Base-by-base conservation (phyloP, 148 eudicot species). In the Vaccinium darrowii region DNA sequence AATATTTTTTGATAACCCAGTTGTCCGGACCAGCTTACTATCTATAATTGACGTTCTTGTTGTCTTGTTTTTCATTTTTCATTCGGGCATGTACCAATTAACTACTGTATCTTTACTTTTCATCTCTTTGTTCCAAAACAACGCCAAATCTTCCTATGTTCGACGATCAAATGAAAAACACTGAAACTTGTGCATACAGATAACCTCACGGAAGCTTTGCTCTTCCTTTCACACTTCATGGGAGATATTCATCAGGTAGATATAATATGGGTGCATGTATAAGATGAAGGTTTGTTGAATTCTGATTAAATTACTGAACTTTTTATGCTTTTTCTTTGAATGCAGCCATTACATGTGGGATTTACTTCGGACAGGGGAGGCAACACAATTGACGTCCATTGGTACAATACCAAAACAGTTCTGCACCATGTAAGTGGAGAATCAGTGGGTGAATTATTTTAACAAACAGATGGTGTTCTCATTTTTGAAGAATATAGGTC, bases 191-290 rank as follows among this genome's bases (percentile, higher is more conserved):
- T 16, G 18, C 14, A 2, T 2, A 51, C 92, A 93, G 98, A 93
- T 85, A 95, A 95, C 83, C 94, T 92, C 78, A 93, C 96, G 67
- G 95, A 95, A 87, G 95, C 98, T 18, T 91, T 95, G 43, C 90
- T 95, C 15, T 95, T 95, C 91, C 95, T 95, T 27, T 89, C 95
- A 80, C 96, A 95, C 85, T 86, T 88, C 21, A 89, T 93, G 83
- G 98, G 98, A 84, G 98, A 95, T 85, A 90, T 95, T 83, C 98
- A 95, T 85, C 98, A 93, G 95, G 98, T 93, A 86, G 47, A 43
- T 33, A 51, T 25, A 25, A 39, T 39, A 39, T 39, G 14, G 8
- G 54, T 13, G 14, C 8, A 76, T 8, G 9, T 7, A 49, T 49
- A 49, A 13, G 11, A 13, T 39, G 77, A 69, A 69, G 2, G 2